Conservation (phyloP, 768 basidiomycete genomes). For the Guyanaporus albipodus region DNA sequence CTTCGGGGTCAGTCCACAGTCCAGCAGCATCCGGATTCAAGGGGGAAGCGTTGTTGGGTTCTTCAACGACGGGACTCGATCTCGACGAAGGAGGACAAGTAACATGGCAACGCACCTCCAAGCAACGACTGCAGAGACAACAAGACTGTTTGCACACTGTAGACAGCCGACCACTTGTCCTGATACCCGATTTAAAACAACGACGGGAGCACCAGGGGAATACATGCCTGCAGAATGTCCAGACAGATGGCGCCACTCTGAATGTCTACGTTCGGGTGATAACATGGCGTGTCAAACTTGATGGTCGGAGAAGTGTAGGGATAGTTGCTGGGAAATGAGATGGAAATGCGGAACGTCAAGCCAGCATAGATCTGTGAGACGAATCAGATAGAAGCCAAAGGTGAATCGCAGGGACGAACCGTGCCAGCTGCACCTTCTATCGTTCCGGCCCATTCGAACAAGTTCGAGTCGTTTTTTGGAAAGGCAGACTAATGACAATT, state of each 20-base stretch:
- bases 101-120: slow-evolving; percentile 55
- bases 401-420: slow-evolving; percentile 23
- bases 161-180: slow-evolving; percentile 94
- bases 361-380: slow-evolving; percentile 65
- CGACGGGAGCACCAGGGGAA: no score
- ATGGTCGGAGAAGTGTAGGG: slow-evolving; percentile 83
- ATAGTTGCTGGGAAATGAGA: slow-evolving; percentile 83
- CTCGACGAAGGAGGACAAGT: not conserved
- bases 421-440: slow-evolving; percentile 80
- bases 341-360: slow-evolving; percentile 76
- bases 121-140: slow-evolving; percentile 84
- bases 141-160: slow-evolving; percentile 87
- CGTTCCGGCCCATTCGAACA: slow-evolving; percentile 89
- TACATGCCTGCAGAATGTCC: slow-evolving; percentile 76
- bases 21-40: slow-evolving; percentile 83
- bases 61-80: slow-evolving; percentile 34
- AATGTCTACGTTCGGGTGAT: slow-evolving; percentile 88
- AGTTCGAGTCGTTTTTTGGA: slow-evolving; percentile 79
- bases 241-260: slow-evolving; percentile 74
- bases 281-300: slow-evolving; percentile 87
- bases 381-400: slow-evolving; percentile 1
- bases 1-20: slow-evolving; percentile 71
- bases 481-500: slow-evolving; percentile 68
- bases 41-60: slow-evolving; percentile 92
- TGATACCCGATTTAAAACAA: slow-evolving; percentile 27